Conservation (phyloP, 495 filamentous ascomycete species). For the Trichoderma gamsii region DNA sequence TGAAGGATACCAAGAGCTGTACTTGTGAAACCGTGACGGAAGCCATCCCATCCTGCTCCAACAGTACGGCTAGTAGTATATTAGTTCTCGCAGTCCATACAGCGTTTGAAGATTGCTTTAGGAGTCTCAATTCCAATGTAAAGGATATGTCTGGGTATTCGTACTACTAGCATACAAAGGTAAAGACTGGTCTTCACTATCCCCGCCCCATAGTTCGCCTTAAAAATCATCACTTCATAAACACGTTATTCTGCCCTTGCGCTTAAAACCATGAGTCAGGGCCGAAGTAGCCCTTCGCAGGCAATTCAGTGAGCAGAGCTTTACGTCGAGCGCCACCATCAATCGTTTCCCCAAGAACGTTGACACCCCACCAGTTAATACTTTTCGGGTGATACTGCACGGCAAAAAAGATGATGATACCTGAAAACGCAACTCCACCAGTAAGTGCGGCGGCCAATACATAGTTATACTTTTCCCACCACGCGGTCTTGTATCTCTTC, state of each 20-base stretch:
- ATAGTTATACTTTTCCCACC: conserved; percentile 56
- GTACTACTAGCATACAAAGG: no score
- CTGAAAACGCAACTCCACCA: conserved; percentile 52
- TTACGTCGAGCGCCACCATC: conserved; percentile 1
- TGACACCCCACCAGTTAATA: conserved; percentile 54
- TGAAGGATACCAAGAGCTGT: no score
- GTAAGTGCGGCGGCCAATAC: conserved; percentile 56
- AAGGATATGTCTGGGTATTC: no score
- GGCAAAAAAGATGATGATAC: conserved; percentile 59
- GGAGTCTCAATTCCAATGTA: no score
- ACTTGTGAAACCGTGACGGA: no score
- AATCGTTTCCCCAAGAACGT: not conserved
- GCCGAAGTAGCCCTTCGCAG: conserved; percentile 3
- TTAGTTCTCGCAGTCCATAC: no score
- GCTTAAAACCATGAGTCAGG: not conserved
- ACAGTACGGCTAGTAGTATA: no score
- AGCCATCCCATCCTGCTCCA: no score
- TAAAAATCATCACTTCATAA: not conserved
- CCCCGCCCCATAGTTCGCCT: no score
- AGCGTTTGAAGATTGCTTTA: no score
- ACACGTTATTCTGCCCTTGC: not conserved
- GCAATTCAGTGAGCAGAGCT: not conserved
- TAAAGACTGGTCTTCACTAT: no score
- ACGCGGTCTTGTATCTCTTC: conserved; percentile 22
- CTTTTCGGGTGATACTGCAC: conserved; percentile 46